Percentiles rank a stretch among this genome's conserved stretches.
Evolutionary conservation across 257 asterid species (phyloP).

Genomic region (Lycium barbarum): DNA sequence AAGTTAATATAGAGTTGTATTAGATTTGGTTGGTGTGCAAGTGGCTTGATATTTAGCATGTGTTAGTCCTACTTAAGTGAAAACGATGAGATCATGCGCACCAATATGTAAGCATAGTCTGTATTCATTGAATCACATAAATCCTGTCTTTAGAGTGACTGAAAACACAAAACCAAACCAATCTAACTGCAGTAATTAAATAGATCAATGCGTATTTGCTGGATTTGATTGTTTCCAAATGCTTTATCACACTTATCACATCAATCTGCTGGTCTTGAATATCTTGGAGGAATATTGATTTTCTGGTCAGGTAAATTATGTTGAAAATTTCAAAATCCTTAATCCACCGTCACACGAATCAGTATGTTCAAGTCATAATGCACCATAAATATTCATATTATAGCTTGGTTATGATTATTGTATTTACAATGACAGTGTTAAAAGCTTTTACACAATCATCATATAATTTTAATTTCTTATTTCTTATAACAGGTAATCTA

Average conservation of each 20-base stretch:
- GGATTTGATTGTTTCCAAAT: too few species aligned
- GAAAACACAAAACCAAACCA: too few species aligned
- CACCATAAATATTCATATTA: not conserved
- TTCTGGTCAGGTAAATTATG: too few species aligned
- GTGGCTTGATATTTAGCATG: not conserved
- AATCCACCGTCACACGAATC: not conserved
- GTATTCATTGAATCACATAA: constrained; percentile 2
- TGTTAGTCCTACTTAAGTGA: not conserved
- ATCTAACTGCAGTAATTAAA: too few species aligned
- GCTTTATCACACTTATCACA: too few species aligned
- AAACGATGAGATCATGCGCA: not conserved
- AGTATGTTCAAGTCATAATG: too few species aligned
- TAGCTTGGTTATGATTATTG: not conserved
- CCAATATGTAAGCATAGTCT: not conserved
- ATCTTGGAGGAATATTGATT: too few species aligned
- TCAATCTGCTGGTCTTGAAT: too few species aligned
- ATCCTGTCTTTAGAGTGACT: not conserved
- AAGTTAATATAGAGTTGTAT: not conserved
- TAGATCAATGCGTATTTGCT: too few species aligned
- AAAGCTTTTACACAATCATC: not conserved
- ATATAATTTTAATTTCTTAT: not conserved
- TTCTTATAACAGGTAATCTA: not conserved
- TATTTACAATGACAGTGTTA: not conserved
- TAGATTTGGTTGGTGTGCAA: constrained; percentile 17
- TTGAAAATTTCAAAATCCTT: not conserved